These are phyloP conservation scores for Calonectria leucothoes DNA, from an alignment of 2,329 filamentous ascomycete species.

Conservation along the genomic window DNA sequence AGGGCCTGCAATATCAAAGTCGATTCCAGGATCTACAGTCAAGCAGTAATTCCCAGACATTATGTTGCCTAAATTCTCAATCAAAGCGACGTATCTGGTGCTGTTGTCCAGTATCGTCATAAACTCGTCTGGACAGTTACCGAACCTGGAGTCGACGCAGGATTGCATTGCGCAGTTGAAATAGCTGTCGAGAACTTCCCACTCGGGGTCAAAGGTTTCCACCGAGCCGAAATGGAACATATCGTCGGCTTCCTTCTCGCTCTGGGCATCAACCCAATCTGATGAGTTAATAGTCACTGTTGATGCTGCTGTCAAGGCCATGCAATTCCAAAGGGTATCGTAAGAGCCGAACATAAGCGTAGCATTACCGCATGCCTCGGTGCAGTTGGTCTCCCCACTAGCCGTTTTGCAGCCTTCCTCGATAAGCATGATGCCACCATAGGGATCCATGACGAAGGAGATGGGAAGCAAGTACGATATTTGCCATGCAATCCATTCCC, in stretches of 20 bases:
- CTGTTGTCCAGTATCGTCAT: background rate
- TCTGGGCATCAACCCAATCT: background rate
- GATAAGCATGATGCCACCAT: background rate
- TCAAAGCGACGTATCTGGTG: background rate
- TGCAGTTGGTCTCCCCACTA: background rate
- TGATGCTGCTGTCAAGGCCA: background rate
- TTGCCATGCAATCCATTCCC: background rate
- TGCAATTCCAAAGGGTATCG: background rate
- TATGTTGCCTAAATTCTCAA: background rate
- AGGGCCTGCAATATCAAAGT: background rate
- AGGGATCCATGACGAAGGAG: background rate
- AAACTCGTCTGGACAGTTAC: background rate
- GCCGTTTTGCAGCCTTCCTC: background rate
- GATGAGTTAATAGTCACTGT: background rate
- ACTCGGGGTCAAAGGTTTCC: fast-evolving
- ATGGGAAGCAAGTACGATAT: background rate
- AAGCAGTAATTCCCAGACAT: background rate
- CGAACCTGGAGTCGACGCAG: background rate
- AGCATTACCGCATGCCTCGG: background rate
- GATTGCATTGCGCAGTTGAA: background rate
- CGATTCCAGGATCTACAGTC: background rate
- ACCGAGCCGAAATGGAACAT: background rate
- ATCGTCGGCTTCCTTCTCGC: background rate
- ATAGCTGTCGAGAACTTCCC: background rate
- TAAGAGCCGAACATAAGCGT: background rate